Percentiles rank a stretch among this genome's conserved stretches.
These are phyloP conservation scores for Arthrinium puccinioides DNA, from an alignment of 2,329 filamentous ascomycete species.

Conservation along the genomic window DNA sequence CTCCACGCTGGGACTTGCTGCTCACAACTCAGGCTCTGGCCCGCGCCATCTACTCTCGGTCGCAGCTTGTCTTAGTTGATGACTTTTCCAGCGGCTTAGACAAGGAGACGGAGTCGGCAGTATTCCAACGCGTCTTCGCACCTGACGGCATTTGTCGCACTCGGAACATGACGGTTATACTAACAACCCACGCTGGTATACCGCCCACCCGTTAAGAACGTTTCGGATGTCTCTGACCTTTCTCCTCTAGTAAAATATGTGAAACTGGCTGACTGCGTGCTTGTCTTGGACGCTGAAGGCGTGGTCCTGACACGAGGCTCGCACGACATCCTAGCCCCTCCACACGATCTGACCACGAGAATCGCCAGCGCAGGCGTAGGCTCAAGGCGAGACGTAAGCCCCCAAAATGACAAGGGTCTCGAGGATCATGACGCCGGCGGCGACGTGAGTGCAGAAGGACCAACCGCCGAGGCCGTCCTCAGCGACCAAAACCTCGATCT, in stretches of 20 bases:
- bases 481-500: constrained; percentile 4
- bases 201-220: too few species aligned
- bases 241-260: constrained; percentile 7
- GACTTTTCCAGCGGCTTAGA: constrained; percentile 33
- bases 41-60: constrained; percentile 28
- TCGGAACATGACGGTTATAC: neutral
- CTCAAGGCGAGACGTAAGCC: too few species aligned
- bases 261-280: constrained; percentile 1
- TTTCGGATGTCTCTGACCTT: constrained; percentile 11
- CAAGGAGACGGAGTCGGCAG: constrained; percentile 20
- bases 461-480: constrained; percentile 3
- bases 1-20: too few species aligned
- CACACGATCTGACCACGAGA: constrained; percentile 17
- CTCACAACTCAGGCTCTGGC: constrained; percentile 23
- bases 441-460: neutral
- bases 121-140: constrained; percentile 24
- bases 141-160: constrained; percentile 17
- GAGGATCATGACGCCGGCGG: neutral
- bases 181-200: constrained; percentile 2
- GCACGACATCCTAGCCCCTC: constrained; percentile 24
- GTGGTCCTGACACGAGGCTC: constrained; percentile 20
- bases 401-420: neutral
- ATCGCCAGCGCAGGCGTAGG: constrained; percentile 24
- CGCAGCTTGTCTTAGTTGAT: constrained; percentile 25
- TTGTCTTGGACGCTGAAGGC: constrained; percentile 1